Evolutionary conservation across 2,329 filamentous ascomycete genomes (phyloP).

Genomic region (Aspergillus chevalieri): DNA sequence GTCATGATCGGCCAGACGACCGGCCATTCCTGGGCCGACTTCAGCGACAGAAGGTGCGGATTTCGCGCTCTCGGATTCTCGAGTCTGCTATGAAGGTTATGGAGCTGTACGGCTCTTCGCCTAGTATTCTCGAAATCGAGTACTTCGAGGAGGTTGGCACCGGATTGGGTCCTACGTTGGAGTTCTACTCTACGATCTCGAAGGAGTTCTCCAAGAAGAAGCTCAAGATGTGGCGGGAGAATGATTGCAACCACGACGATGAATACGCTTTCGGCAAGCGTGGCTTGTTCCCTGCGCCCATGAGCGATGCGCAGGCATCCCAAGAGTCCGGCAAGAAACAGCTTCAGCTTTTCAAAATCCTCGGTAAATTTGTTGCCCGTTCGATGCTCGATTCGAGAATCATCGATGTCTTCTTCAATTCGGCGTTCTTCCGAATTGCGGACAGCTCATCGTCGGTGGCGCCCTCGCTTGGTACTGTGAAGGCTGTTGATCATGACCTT

Average conservation of each 20-base stretch:
- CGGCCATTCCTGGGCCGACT: slow-evolving; percentile 84
- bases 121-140: slow-evolving; percentile 92
- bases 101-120: slow-evolving; percentile 95
- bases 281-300: slow-evolving; percentile 85
- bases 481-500: slow-evolving; percentile 77
- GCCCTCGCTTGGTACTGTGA: slow-evolving; percentile 82
- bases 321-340: slow-evolving; percentile 80
- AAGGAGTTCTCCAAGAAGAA: slow-evolving; percentile 97
- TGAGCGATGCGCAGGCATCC: slow-evolving; percentile 69
- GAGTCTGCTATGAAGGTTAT: slow-evolving; percentile 98
- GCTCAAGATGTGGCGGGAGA: slow-evolving; percentile 92
- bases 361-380: slow-evolving; percentile 94
- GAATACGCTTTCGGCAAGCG: slow-evolving; percentile 80
- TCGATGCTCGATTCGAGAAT: slow-evolving; percentile 98
- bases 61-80: slow-evolving; percentile 86
- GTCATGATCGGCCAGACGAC: slow-evolving; percentile 78
- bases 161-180: slow-evolving; percentile 86
- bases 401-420: slow-evolving; percentile 95
- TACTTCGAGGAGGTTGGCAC: slow-evolving; percentile 99
- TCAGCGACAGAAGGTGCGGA: slow-evolving; percentile 96
- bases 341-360: slow-evolving; percentile 80
- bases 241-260: slow-evolving; percentile 62
- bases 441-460: slow-evolving; percentile 62
- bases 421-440: slow-evolving; percentile 93
- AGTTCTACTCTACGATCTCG: slow-evolving; percentile 97